phyloP scores from a whole-genome alignment of 2,329 filamentous ascomycete genomes.

The Venturia nashicola region DNA sequence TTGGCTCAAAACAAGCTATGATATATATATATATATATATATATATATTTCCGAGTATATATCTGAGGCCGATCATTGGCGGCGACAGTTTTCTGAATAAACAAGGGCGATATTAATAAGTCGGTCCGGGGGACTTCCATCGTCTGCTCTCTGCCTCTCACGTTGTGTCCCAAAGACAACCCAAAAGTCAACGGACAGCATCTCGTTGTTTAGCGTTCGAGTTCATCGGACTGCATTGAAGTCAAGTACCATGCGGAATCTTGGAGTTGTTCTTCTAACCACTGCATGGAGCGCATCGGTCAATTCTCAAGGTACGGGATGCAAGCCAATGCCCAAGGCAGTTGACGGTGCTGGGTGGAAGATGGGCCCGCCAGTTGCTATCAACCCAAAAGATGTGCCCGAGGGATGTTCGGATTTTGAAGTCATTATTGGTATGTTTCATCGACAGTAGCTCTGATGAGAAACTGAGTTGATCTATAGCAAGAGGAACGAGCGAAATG shows the following conservation, averaged over 20 bases:
- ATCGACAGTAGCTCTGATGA: background rate
- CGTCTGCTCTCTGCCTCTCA: too few species aligned
- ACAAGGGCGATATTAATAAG: background rate
- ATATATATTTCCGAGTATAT: too few species aligned
- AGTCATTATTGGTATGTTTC: slow-evolving; percentile 5
- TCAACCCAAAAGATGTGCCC: slow-evolving; percentile 7
- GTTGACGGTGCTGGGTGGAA: background rate
- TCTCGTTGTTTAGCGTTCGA: background rate
- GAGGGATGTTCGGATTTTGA: slow-evolving; percentile 9
- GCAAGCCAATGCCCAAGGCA: slow-evolving; percentile 8
- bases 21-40: too few species aligned
- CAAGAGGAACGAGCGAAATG: slow-evolving; percentile 8
- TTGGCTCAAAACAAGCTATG: too few species aligned
- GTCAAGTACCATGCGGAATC: background rate
- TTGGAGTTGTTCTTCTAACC: background rate
- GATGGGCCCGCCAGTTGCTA: slow-evolving; percentile 6
- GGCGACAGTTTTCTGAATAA: background rate
- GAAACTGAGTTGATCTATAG: background rate
- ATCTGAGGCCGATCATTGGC: background rate
- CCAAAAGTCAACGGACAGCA: too few species aligned
- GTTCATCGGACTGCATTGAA: background rate
- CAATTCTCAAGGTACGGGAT: background rate
- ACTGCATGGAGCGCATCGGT: background rate
- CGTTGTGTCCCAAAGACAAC: too few species aligned
- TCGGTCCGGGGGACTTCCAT: background rate